These are phyloP conservation scores for Fusarium keratoplasticum DNA, from an alignment of 2,329 filamentous ascomycete species.

Conservation along the genomic window DNA sequence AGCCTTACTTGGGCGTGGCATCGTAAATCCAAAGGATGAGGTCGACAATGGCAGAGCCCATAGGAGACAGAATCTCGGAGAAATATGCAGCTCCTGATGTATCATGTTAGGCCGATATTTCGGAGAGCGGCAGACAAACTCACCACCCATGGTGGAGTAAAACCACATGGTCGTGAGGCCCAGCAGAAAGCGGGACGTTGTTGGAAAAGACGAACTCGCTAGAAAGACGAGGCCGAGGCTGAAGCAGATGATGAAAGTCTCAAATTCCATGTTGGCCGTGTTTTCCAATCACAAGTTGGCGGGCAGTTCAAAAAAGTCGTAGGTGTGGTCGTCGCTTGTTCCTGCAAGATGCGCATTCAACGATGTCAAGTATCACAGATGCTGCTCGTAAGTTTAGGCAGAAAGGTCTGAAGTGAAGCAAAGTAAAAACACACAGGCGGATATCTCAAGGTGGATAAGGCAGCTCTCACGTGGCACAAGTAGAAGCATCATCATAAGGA, in stretches of 20 bases:
- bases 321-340: not conserved
- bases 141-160: not conserved
- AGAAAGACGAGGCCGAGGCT: not conserved
- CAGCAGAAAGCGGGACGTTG: not conserved
- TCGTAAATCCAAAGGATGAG: not conserved
- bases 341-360: not conserved
- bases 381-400: not conserved
- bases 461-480: not conserved
- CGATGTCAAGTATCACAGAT: not conserved
- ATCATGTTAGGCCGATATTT: not conserved
- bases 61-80: not conserved
- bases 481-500: not conserved
- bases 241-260: not conserved
- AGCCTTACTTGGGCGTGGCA: not conserved
- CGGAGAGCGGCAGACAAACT: not conserved
- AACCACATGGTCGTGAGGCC: not conserved
- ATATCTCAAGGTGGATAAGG: not conserved
- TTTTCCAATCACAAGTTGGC: too few species aligned
- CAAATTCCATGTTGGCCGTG: not conserved
- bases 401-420: not conserved
- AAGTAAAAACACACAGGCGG: not conserved
- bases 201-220: not conserved
- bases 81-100: not conserved
- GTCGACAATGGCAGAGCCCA: not conserved
- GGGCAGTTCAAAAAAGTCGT: not conserved